Base-by-base conservation (phyloP, 1,139 yeast species). In the Geotrichum restrictum region DNA sequence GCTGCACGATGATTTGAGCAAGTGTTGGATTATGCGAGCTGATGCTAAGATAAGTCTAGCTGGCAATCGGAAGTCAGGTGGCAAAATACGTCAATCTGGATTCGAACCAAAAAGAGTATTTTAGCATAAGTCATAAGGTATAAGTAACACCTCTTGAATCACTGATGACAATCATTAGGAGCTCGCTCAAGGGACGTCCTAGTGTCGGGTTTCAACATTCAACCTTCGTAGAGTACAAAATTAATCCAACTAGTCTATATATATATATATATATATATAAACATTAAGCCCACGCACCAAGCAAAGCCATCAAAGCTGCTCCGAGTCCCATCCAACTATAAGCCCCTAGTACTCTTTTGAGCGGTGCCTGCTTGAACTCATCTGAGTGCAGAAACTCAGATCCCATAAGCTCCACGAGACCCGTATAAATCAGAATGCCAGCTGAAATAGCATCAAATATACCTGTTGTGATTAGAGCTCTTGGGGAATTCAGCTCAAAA, bases 351-450 rank as follows among this genome's bases (percentile, higher is more conserved):
- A 74, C 75, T 47, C 74, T 70, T 58, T 67, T 45, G 24, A 62
- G 51, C 11, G 64, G 56, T 1, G 70, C 63, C 10, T 55, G 42
- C 31, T 62, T 60, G 44, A 66, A 61, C 43, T 66, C 69, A 16
- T 53, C 45, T 24, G 66, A 60, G 67, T 79, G 88, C 62, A 89
- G 74, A 69, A 88, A 88, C 64, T 89, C 96, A 61, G 85, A 88
- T 3, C 95, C 96, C 81, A 89, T 79, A 62, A 89, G 75, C 70
- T 89, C 96, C n/a, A 88, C 88, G 55, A 88, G 72, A 60, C 95
- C 94, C n/a, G 95, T 85, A 70, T 88, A 89, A 40, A 88, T 70
- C 66, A 89, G 76, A 54, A 89, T 85, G 51, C 97, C 97, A 0
- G 96, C 80, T 7, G 95, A 86, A 37, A 89, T 76, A 3, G 95